Conservation (phyloP, 306 rosid species). For the Vigna trinervia region DNA sequence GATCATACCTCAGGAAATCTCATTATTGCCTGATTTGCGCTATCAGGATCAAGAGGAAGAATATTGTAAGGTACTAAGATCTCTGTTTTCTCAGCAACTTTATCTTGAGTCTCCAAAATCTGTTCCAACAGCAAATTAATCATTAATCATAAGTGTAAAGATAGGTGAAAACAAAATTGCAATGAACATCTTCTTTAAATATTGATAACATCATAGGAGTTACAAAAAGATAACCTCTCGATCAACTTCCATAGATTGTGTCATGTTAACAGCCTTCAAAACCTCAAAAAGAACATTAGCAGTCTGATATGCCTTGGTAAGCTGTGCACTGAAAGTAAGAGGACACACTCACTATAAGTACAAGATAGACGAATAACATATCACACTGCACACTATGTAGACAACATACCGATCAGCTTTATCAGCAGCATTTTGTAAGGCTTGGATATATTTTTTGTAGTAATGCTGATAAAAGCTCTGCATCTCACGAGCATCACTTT, state of each 20-base stretch:
- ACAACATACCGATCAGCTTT: constrained; percentile 90
- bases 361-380: constrained; percentile 29
- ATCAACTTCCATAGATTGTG: constrained; percentile 95
- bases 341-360: constrained; percentile 33
- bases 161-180: constrained; percentile 16
- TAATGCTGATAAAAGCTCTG: constrained; percentile 97
- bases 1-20: constrained; percentile 83
- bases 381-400: constrained; percentile 13
- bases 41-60: constrained; percentile 99
- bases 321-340: constrained; percentile 75
- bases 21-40: constrained; percentile 95
- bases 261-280: constrained; percentile 95
- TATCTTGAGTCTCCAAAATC: constrained; percentile 95
- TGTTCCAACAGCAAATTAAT: constrained; percentile 44
- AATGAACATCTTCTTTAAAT: constrained; percentile 18
- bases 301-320: constrained; percentile 97
- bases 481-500: constrained; percentile 99
- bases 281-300: constrained; percentile 99
- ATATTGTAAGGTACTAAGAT: constrained; percentile 91
- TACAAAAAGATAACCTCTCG: constrained; percentile 69
- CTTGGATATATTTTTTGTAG: constrained; percentile 97
- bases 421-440: constrained; percentile 91
- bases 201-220: neutral
- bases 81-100: constrained; percentile 95
- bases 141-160: neutral